These are phyloP conservation scores for Parietichytrium sp. DNA, from an alignment of 108 stramenopile genomes.

Conservation along the genomic window DNA sequence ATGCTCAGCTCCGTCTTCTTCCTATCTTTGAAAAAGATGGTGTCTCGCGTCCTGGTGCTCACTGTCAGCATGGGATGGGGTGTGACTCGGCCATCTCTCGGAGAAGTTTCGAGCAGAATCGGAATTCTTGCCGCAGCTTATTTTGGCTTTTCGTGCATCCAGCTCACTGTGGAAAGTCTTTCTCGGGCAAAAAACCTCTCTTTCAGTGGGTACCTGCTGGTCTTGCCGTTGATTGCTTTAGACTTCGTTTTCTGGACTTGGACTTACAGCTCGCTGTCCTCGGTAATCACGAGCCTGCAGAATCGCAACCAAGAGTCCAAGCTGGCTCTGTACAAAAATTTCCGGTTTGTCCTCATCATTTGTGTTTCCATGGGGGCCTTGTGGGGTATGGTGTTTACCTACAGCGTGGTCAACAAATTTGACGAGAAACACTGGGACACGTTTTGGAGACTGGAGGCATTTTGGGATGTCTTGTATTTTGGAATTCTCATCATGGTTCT, in stretches of 20 bases:
- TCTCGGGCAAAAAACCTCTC: neutral
- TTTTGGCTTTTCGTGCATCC: slow-evolving; percentile 11
- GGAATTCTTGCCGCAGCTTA: neutral
- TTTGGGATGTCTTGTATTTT: slow-evolving; percentile 30
- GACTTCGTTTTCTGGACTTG: slow-evolving; percentile 26
- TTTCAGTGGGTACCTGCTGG: slow-evolving; percentile 1
- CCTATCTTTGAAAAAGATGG: slow-evolving; percentile 5
- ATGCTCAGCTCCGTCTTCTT: slow-evolving; percentile 13
- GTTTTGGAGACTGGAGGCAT: slow-evolving; percentile 21
- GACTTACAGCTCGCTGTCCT: neutral
- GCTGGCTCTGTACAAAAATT: neutral
- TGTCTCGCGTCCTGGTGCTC: slow-evolving; percentile 23
- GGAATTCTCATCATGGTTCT: neutral
- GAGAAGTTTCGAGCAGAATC: neutral
- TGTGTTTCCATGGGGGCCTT: neutral
- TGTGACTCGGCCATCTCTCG: neutral
- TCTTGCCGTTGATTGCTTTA: neutral
- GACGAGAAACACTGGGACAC: neutral
- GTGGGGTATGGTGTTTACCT: slow-evolving; percentile 22
- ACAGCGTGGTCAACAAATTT: neutral
- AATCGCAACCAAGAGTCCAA: neutral
- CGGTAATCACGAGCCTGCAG: neutral
- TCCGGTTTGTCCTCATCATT: neutral
- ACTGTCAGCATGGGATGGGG: slow-evolving; percentile 2
- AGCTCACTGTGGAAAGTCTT: neutral